Base-by-base conservation (phyloP, 306 rosid genomes). In the Ammopiptanthus mongolicus region DNA sequence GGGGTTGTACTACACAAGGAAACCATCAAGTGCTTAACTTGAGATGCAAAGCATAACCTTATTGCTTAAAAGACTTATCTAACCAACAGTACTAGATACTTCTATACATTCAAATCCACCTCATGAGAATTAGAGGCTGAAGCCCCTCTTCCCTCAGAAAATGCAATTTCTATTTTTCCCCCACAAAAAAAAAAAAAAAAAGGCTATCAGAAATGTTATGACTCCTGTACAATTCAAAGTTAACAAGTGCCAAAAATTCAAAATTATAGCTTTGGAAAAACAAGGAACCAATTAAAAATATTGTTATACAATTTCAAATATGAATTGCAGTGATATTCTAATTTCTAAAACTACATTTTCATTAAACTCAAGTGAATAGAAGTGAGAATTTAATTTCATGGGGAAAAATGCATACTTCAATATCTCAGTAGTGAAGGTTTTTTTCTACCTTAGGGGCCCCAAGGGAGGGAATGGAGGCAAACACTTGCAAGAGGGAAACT, bases 361-460 rank as follows among this genome's bases (percentile, higher is more conserved):
- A n/a, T 17, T 18, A 34, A 62, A 42, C 28, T 41, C 22, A 34
- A 29, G n/a, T 62, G 17, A 13, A 21, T 5, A 39, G 18, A 67
- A 22, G 3, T 28, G 37, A 65, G 14, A 42, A 44, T 21, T 51
- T n/a, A n/a, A n/a, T n/a, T 50, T 74, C 46, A 21, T 23, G 69
- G 55, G 22, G 18, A 37, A 70, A 25, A 47, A 33, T 7, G 29
- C 67, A 52, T 64, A 15, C 21, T 72, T 53, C 52, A 58, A 79
- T 39, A 63, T 17, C 53, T 53, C 65, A 55, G 67, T 34, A 42
- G 36, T 69, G 80, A 59, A 58, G 66, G 39, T 61, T 64, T 64
- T 61, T n/a, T 74, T 53, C 60, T 74, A 75, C 78, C 85, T 76
- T 70, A 31, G 36, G 22, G 5, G 37, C 28, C 1, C 4, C 17